Evolutionary conservation across 2,329 filamentous ascomycete species (phyloP), one percentile per base, ranked within the genome.

Genomic region (Monosporascus ibericus): DNA sequence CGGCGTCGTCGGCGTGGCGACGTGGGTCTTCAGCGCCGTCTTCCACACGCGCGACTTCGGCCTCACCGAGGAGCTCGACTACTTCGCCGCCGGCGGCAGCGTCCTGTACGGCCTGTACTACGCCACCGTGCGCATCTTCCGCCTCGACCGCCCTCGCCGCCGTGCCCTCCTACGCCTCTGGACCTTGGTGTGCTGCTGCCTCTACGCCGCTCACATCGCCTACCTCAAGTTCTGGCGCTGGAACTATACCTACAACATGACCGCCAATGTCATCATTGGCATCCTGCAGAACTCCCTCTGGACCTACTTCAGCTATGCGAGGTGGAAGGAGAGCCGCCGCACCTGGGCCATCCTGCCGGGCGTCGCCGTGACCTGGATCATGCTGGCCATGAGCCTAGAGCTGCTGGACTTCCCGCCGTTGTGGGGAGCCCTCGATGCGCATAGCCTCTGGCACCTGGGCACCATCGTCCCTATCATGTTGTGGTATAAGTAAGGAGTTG

Each of bases 201-300:
- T 95, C 49, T 99, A 95, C 69, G 65, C 78, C 25, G 74, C 80
- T 51, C 94, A 99, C 67, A 84, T 96, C 47, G 80, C 76, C 46
- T 99, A 96, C 69, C 78, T 99, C 51, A 90, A 87, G 65, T 82
- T 90, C 60, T 89, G 92, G 76, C 76, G 79, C 18, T 99, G 94
- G 88, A 88, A 97, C 70, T 99, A 99, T 69, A 88, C 87, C 5
- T 99, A 99, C 74, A 99, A 99, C 68, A 97, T 99, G 91, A 84
- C 87, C 1, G 94, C 92, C 49, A 99, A 97, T 64, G 88, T 99
- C 20, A 83, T 80, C 3, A 82, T 88, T 11, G 94, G 94, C 3
- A 75, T 91, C 40, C 69, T 92, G 5, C 86, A 91, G 66, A 96
- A 97, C 63, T 49, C 85, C 4, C 72, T 97, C 53, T 97, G 94